Evolutionary conservation across 768 basidiomycete species (phyloP), one percentile per base, ranked within the genome.

Genomic region (Gautieria morchelliformis): DNA sequence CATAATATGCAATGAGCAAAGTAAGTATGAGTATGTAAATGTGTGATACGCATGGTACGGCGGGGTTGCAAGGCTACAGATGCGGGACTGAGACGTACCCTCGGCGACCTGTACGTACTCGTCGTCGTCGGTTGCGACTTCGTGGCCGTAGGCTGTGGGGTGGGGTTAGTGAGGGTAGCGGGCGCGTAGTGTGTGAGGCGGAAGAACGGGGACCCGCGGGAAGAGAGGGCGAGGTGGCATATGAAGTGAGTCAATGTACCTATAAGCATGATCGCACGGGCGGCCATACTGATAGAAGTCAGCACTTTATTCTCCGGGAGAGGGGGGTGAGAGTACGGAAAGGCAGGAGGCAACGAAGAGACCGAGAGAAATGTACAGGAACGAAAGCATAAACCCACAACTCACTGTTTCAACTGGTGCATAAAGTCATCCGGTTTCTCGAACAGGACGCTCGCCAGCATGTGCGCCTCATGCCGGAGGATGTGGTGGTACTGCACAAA

Each of bases 71-170:
- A 5, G 27, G 27, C 2, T 5, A 27, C 27, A 5, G 27, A 27
- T 27, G 27, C 2, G 27, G 27, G 27, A 5, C 5, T 27, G 27
- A 27, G 27, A 27, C 27, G 27, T 11, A 46, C 45, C 45, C 17
- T 68, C 69, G 27, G 65, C 68, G 35, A 67, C 48, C 17, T 61
- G 52, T n/a, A 71, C 63, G 59, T 64, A 67, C 19, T 62, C 44
- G 58, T 71, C 70, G 17, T 71, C 63, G 12, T 63, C 41, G n/a
- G 67, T 67, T 17, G 53, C 45, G 22, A 70, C 65, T 4, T 61
- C 63, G 54, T 70, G 66, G 1, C 69, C 70, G 46, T 72, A 72
- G 7, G 68, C 61, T 46, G 17, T 20, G 5, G 6, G 35, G 35
- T 9, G 3, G 35, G 35, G 35, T 14, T 10, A 14, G 35, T 14